These are phyloP conservation scores for Pseudonitzschia pungens DNA, from an alignment of 108 stramenopile species.

Conservation along the genomic window DNA sequence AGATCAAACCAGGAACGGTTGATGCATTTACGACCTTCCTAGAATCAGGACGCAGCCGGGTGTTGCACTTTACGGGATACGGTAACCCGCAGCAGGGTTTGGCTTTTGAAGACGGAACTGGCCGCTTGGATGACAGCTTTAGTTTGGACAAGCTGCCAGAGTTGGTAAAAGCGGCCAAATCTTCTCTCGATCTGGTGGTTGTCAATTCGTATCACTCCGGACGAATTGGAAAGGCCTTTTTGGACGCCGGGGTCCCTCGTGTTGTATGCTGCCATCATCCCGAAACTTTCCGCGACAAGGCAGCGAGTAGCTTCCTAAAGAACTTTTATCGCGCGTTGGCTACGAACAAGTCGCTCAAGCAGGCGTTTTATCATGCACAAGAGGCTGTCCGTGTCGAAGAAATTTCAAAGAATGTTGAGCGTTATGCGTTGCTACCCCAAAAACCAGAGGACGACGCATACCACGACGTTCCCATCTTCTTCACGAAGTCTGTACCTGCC, in stretches of 20 bases:
- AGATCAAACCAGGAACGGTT: constrained; percentile 18
- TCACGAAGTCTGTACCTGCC: constrained; percentile 17
- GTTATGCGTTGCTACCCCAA: constrained; percentile 66
- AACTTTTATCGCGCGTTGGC: constrained; percentile 66
- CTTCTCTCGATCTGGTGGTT: constrained; percentile 63
- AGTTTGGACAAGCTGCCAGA: constrained; percentile 30
- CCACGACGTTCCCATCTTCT: constrained; percentile 38
- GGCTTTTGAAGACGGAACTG: constrained; percentile 65
- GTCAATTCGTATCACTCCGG: constrained; percentile 82
- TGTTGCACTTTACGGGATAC: constrained; percentile 36
- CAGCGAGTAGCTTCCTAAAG: constrained; percentile 58
- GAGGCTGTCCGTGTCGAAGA: constrained; percentile 58
- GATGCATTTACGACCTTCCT: constrained; percentile 26
- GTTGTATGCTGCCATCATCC: constrained; percentile 81
- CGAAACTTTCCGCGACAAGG: constrained; percentile 65
- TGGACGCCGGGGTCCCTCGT: constrained; percentile 85
- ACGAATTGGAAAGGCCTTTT: constrained; percentile 71
- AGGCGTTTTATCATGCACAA: constrained; percentile 70
- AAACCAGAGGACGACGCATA: constrained; percentile 32
- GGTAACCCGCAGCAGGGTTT: constrained; percentile 46
- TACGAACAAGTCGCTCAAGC: constrained; percentile 57
- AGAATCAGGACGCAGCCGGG: constrained; percentile 18
- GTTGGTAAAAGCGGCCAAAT: constrained; percentile 26
- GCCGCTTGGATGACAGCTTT: constrained; percentile 48
- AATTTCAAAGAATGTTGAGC: constrained; percentile 49